Evolutionary conservation across 441 rosid genomes (phyloP), one percentile per base, ranked within the genome.

Genomic region (Adansonia gregorii): DNA sequence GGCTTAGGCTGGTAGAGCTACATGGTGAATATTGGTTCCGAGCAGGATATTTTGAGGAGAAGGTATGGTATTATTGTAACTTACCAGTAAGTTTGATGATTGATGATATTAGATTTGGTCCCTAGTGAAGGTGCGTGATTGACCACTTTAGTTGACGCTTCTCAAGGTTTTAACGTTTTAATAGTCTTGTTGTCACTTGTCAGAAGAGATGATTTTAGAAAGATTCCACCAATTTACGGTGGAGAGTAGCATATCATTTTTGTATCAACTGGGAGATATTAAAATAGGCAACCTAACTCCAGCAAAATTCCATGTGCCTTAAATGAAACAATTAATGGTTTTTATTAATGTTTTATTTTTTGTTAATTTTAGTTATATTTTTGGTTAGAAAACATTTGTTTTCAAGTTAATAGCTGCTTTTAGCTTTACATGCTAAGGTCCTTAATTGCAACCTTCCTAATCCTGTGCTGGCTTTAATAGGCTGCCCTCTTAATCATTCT

Each of bases 1-100:
- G 72, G 73, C 8, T 45, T 48, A 46, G 73, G 35, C 12, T 68
- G 73, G 73, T 46, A 48, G 39, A 46, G 39, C 39, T 46, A 20
- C 73, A 68, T 68, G 11, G 20, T 11, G 56, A 11, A 19, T 46
- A 43, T 67, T 6, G 35, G n/a, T 19, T 43, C 55, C 19, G 17
- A 68, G 5, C 27, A n/a, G 24, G n/a, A 0, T 7, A 35, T 15
- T 63, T 56, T 17, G 27, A 63, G 67, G 20, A 31, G 19, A 35
- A 63, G 19, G 27, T 58, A 19, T 58, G 27, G 3, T 55, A 5
- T 11, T 8, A 27, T 12, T 61, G 27, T 61, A 27, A 61, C n/a
- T 61, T 31, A 31, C 15, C n/a, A 15, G n/a, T 11, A 51, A 51
- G 55, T 31, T 31, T 14, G 67, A 31, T 31, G 67, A 31, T 63